Evolutionary conservation across 106 monocot genomes (phyloP).

Genomic region (Ottelia alismoides): DNA sequence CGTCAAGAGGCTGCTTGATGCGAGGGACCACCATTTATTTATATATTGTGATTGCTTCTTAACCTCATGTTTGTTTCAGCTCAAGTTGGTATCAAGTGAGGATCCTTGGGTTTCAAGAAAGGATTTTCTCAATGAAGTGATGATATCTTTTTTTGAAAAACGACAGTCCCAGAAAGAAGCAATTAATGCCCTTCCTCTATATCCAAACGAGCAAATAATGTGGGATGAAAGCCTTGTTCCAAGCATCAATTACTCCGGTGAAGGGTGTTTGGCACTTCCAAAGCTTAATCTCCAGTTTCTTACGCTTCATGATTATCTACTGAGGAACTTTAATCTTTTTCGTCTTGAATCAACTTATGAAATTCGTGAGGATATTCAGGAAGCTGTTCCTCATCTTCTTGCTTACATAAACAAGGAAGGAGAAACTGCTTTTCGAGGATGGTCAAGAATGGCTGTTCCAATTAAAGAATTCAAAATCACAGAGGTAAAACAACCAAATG

Average conservation of each 20-base stretch:
- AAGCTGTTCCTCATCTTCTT: slow-evolving; percentile 93
- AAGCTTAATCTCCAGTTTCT: slow-evolving; percentile 97
- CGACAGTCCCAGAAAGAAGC: slow-evolving; percentile 98
- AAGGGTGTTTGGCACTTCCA: slow-evolving; percentile 95
- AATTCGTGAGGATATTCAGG: slow-evolving; percentile 99
- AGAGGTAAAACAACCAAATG: slow-evolving; percentile 89
- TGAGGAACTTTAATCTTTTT: slow-evolving; percentile 96
- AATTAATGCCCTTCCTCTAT: slow-evolving; percentile 96
- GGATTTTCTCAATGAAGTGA: slow-evolving; percentile 78
- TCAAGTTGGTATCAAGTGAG: slow-evolving; percentile 79
- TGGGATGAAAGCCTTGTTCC: slow-evolving; percentile 99
- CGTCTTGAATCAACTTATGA: slow-evolving; percentile 99
- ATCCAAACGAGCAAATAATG: slow-evolving; percentile 99
- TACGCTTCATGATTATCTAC: slow-evolving; percentile 92
- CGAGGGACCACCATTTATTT: too few relatives aligned
- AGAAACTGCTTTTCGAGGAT: slow-evolving; percentile 92
- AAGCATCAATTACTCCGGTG: slow-evolving; percentile 97
- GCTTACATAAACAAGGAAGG: slow-evolving; percentile 94
- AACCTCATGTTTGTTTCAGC: too few relatives aligned
- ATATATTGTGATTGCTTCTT: too few relatives aligned
- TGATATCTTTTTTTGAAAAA: slow-evolving; percentile 86
- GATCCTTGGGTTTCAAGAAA: slow-evolving; percentile 64
- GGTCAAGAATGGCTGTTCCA: slow-evolving; percentile 99
- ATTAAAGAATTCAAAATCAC: slow-evolving; percentile 72
- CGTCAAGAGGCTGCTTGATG: too few relatives aligned